phyloP scores from a whole-genome alignment of 2,329 filamentous ascomycete genomes.

The Exophiala mesophila region DNA sequence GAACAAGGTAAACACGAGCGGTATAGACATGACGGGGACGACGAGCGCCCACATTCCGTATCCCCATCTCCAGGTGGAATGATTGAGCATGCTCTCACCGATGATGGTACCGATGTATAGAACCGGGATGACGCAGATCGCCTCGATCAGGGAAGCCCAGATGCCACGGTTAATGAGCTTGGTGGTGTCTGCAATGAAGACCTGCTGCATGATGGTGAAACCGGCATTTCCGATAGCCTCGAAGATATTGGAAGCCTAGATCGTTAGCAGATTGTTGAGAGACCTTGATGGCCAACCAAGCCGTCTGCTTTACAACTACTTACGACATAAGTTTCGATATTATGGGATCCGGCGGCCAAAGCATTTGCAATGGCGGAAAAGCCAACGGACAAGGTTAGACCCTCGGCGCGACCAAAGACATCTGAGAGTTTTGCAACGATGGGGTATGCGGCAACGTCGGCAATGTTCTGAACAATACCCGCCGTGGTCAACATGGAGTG shows the following conservation, averaged over 20 bases:
- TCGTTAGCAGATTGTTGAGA: too few species aligned
- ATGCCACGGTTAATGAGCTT: slow-evolving; percentile 58
- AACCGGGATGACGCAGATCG: slow-evolving; percentile 56
- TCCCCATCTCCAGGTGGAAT: slow-evolving; percentile 57
- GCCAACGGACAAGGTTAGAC: slow-evolving; percentile 50
- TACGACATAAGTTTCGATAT: slow-evolving; percentile 54
- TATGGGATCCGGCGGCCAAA: too few species aligned
- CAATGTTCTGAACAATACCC: slow-evolving; percentile 28
- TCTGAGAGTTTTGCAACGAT: slow-evolving; percentile 36
- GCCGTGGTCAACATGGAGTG: slow-evolving; percentile 17
- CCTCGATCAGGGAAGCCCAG: slow-evolving; percentile 57
- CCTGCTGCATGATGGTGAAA: slow-evolving; percentile 57
- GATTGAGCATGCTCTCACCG: slow-evolving; percentile 41
- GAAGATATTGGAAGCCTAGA: slow-evolving; percentile 53
- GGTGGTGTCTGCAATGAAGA: slow-evolving; percentile 59
- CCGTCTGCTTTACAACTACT: too few species aligned
- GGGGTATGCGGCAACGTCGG: slow-evolving; percentile 27
- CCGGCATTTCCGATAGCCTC: slow-evolving; percentile 62
- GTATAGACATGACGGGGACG: slow-evolving; percentile 51
- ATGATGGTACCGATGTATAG: slow-evolving; percentile 58
- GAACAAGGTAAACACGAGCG: slow-evolving; percentile 49
- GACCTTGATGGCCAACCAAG: too few species aligned
- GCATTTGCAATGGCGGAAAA: too few species aligned
- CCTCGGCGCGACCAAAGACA: slow-evolving; percentile 57
- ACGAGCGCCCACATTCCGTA: slow-evolving; percentile 60